These are phyloP conservation scores for Cercospora zeina DNA, from an alignment of 2,329 filamentous ascomycete species.

Conservation along the genomic window DNA sequence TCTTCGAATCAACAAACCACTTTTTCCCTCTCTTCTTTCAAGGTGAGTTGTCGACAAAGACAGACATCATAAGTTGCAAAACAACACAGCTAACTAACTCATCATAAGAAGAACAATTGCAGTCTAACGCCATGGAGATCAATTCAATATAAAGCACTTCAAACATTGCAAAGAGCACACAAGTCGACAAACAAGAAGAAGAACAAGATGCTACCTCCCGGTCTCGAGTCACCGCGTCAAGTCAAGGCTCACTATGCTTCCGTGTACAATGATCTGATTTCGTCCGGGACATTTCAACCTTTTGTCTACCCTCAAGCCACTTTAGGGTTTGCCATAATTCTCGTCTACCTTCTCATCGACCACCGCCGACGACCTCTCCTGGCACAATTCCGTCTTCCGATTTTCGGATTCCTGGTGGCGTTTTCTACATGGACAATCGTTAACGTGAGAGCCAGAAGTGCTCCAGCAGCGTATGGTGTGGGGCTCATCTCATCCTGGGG, in stretches of 20 bases:
- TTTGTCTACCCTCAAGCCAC: slow-evolving; percentile 49
- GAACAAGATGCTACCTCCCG: slow-evolving; percentile 34
- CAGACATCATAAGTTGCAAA: neutral
- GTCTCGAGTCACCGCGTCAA: slow-evolving; percentile 33
- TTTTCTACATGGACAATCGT: slow-evolving; percentile 49
- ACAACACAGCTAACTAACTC: neutral
- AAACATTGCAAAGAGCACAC: neutral
- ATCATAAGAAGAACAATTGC: neutral
- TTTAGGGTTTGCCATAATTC: slow-evolving; percentile 44
- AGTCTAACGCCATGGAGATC: neutral
- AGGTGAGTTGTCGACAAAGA: slow-evolving; percentile 8
- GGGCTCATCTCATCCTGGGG: slow-evolving; percentile 58
- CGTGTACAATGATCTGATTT: slow-evolving; percentile 45
- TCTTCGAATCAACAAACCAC: slow-evolving; percentile 1
- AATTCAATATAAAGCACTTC: neutral
- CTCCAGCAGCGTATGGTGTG: slow-evolving; percentile 56
- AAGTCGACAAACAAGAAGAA: neutral
- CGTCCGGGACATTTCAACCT: slow-evolving; percentile 44
- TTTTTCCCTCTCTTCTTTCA: neutral
- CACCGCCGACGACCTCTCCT: slow-evolving; percentile 46
- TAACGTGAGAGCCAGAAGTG: slow-evolving; percentile 50
- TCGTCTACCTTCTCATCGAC: slow-evolving; percentile 56
- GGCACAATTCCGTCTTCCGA: slow-evolving; percentile 46
- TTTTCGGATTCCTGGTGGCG: slow-evolving; percentile 48
- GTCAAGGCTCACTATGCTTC: slow-evolving; percentile 41